Evolutionary conservation across 129 eudicot genomes (phyloP), one percentile per base, ranked within the genome.

Genomic region (Heracleum sosnowskyi): DNA sequence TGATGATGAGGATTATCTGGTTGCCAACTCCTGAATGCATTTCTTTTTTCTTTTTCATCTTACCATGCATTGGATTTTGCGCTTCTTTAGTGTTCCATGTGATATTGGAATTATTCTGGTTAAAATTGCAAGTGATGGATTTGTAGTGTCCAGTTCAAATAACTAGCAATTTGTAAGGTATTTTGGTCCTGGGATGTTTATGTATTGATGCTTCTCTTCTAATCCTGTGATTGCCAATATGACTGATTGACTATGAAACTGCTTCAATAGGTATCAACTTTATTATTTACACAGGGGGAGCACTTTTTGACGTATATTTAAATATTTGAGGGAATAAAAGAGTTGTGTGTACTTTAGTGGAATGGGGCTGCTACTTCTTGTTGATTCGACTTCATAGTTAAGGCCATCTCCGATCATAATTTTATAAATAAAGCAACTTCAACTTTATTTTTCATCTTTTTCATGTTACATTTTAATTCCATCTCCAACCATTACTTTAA

Each of bases 1-100:
- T 26, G 90, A 79, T 26, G 77, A 29, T 28, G 84, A 77, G 15
- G 89, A 84, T 13, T 86, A 74, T 29, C 69, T 82, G 13, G 88
- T 80, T 74, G 88, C 79, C 51, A 82, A 87, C 63, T 73, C 84
- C 18, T 80, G 40, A 80, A 69, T 70, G 37, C 76, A 78, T n/a
- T 51, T 41, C 1, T 9, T 78, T 20, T 69, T 22, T 31, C 18
- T 15, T 78, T 24, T 60, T n/a, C 39, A 40, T 68, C n/a, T 26
- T 28, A 34, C 26, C 4, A 76, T 63, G 60, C 29, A 57, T 1
- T 74, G 60, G 64, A 46, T 46, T 28, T 74, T 74, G 63, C 70
- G 2, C 70, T 15, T 8, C 9, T 37, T 64, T 29, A 29, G 37
- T 29, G 70, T 64, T 64, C 36, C 70, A 63, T 63, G 70, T 63